Base-by-base conservation (phyloP, 2,329 filamentous ascomycete genomes). In the Talaromyces piceae region DNA sequence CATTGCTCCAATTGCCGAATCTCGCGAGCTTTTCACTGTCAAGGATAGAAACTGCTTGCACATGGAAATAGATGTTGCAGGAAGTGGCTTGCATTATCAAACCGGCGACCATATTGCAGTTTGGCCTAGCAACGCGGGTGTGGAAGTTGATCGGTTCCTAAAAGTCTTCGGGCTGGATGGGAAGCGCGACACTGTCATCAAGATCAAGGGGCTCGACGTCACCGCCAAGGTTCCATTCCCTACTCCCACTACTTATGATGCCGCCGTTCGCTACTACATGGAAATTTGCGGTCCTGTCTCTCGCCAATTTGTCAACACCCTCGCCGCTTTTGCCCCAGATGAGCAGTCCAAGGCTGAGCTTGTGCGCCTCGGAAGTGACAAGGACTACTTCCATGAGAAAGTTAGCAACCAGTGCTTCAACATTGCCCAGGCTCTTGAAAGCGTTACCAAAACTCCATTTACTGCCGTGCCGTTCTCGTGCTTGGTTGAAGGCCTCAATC, bases 151-250 rank as follows among this genome's bases (percentile, higher is more conserved):
- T 63, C 83, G 89, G 49, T 90, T 98, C 73, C 75, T 98, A 58
- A 78, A 83, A 60, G 79, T 93, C 50, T 79, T 94, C 57, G 89
- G 82, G 56, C 80, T 96, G 37, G 73, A 76, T 46, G 77, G 83
- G 23, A 95, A 95, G 76, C 83, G 86, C 54, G 74, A 95, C 70
- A 78, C 78, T 1, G 91, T 97, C 52, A 84, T 98, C 68, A 83
- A 81, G 57, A 84, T 98, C 68, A 96, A 94, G 75, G 84, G 88
- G 53, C 81, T 96, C 37, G 94, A 98, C 71, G 84, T 91, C 41
- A 97, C 93, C 7, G 90, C 93, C 59, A 97, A 96, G 75, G 90
- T 98, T 43, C 93, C 93, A 6, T 97, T 98, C 76, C 94, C 94
- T 16, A 91, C 91, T 4, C 93, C 93, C 5, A 97, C 93, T 13